Base-by-base conservation (phyloP, 331 rosid species). In the Erythrophleum ivorense region DNA sequence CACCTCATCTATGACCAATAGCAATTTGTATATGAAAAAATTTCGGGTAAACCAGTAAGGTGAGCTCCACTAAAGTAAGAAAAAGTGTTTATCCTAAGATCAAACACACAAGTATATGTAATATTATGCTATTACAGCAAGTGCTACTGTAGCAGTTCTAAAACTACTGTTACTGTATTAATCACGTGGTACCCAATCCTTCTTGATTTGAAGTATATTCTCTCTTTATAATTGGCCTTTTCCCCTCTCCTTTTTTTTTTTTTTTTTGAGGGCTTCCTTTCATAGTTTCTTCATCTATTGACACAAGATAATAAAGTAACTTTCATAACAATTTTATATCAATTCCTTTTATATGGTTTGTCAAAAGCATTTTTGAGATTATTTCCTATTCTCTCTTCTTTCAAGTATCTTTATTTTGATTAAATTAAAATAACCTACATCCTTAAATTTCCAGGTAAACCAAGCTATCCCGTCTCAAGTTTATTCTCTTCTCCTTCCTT, bases 381-480 rank as follows among this genome's bases (percentile, higher is more conserved):
- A 41, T 48, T 48, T 63, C 64, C 12, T 8, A 43, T 29, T 43
- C 64, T 43, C 55, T 31, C 52, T 45, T 76, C 58, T 18, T 71
- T 34, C 71, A 71, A 29, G 19, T 66, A 41, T 72, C 54, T 33
- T 43, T 29, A 41, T 77, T 34, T 52, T 41, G 3, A 63, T 53
- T 78, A 14, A n/a, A 43, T 65, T 49, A 48, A 46, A 21, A 3
- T 81, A 48, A 81, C 43, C 66, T 33, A 8, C 69, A 43, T 45
- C 62, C 68, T 57, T 29, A 66, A 62, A 4, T 75, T 80, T 59
- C 73, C 46, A 76, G 38, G 41, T 13, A 49, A 69, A 75, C 62
- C 70, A 7, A 75, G 13, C 57, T 9, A 75, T 75, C 81, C 74
- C 50, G 5, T n/a, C 57, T 50, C 19, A 67, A 64, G 48, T 46